A percentile compares a stretch with the other conserved stretches of the same genome.
phyloP scores from a whole-genome alignment of 2,329 filamentous ascomycete genomes.

The Colletotrichum sp. region DNA sequence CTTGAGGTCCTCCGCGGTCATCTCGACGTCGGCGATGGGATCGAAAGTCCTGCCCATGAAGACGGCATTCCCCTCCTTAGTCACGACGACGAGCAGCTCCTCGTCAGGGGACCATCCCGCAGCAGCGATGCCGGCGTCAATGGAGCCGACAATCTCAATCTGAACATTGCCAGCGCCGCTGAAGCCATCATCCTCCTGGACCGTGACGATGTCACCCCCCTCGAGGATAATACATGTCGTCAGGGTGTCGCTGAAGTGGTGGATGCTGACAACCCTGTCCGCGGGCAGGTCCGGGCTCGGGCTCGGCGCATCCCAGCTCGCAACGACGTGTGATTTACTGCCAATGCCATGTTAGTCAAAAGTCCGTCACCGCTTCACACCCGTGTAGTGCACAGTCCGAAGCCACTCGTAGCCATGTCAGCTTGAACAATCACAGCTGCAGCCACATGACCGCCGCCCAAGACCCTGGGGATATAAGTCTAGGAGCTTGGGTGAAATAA shows the following conservation, averaged over 20 bases:
- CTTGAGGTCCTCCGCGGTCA: conserved; percentile 79
- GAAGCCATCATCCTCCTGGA: conserved; percentile 68
- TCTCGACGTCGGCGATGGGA: conserved; percentile 74
- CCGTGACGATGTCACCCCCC: conserved; percentile 88
- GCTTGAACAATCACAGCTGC: neutral
- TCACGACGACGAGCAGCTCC: conserved; percentile 84
- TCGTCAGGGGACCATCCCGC: conserved; percentile 96
- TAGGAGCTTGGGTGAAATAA: neutral
- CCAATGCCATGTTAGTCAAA: conserved; percentile 23
- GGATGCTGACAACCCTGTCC: conserved; percentile 79
- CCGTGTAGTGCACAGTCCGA: neutral
- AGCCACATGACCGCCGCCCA: neutral
- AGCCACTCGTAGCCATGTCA: neutral
- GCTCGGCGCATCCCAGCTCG: conserved; percentile 88
- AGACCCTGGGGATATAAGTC: neutral
- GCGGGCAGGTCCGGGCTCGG: conserved; percentile 76
- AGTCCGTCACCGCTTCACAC: neutral
- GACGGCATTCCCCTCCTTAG: conserved; percentile 77
- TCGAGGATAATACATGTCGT: conserved; percentile 84
- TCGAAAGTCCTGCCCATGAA: conserved; percentile 96
- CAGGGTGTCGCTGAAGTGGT: conserved; percentile 82
- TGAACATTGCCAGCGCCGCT: conserved; percentile 58
- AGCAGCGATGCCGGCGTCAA: conserved; percentile 89
- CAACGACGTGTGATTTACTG: conserved; percentile 54
- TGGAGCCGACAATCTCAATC: conserved; percentile 94